Conservation (phyloP, 2,329 filamentous ascomycete genomes). For the Paecilomyces formosus region DNA sequence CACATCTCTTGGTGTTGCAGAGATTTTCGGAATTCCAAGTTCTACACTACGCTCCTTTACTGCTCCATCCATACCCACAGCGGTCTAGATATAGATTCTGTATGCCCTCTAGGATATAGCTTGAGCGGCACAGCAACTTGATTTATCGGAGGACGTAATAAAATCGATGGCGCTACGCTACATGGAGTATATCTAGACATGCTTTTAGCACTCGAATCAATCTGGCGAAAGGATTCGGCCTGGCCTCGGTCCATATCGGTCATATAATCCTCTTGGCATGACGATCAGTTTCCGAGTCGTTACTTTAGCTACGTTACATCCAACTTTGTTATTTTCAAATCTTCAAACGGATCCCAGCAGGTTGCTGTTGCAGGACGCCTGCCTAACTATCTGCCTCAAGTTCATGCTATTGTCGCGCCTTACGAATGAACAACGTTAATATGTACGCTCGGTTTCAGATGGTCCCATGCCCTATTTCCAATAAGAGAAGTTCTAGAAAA, state of each 20-base stretch:
- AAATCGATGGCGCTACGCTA: background rate
- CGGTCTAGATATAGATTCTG: too few species aligned
- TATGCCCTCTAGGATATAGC: background rate
- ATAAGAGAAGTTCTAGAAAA: background rate
- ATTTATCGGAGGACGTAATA: background rate
- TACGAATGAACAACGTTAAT: background rate
- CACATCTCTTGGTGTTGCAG: background rate
- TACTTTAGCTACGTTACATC: background rate
- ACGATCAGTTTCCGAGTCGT: background rate
- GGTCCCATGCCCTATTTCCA: background rate
- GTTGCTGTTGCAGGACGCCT: background rate
- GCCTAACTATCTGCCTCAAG: background rate
- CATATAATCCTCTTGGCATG: background rate
- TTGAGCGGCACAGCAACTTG: background rate
- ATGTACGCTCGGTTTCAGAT: background rate
- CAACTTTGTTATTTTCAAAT: background rate
- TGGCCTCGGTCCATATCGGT: background rate
- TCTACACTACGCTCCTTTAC: background rate
- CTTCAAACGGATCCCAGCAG: background rate
- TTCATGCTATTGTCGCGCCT: background rate
- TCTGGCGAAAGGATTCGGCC: background rate
- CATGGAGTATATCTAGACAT: background rate
- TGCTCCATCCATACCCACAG: background rate
- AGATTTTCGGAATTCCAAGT: too few species aligned
- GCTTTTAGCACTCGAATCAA: background rate